Conservation (phyloP, 2,329 filamentous ascomycete genomes). For the Fusarium keratoplasticum region DNA sequence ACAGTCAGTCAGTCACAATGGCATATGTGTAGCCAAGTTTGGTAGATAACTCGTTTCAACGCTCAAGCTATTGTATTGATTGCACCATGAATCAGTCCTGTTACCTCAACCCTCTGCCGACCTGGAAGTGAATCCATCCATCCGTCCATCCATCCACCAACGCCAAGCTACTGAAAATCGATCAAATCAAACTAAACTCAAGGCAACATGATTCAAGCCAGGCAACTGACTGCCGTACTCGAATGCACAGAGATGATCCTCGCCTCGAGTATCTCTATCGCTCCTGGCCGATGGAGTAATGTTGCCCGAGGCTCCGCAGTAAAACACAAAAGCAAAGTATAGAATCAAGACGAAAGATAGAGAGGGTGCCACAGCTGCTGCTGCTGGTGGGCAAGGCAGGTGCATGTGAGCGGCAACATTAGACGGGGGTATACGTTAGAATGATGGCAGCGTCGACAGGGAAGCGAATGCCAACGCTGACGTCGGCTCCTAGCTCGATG, state of each 20-base stretch:
- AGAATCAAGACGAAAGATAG: conserved; percentile 23
- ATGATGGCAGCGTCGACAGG: conserved; percentile 5
- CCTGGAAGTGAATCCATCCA: conserved; percentile 36
- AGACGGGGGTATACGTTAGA: conserved; percentile 42
- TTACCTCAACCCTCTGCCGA: conserved; percentile 18
- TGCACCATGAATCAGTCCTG: conserved; percentile 25
- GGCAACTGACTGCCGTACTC: conserved; percentile 17
- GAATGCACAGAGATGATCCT: conserved; percentile 23
- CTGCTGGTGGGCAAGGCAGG: conserved; percentile 14
- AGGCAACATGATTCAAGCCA: conserved; percentile 17
- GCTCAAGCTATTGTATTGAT: conserved; percentile 35
- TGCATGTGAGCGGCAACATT: conserved; percentile 16
- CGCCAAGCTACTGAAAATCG: conserved; percentile 44
- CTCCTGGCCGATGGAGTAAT: conserved; percentile 14
- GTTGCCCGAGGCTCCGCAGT: conserved; percentile 12
- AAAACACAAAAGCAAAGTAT: conserved; percentile 7
- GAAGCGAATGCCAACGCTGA: conserved; percentile 29
- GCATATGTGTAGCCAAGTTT: neutral
- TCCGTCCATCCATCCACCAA: conserved; percentile 37
- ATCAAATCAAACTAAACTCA: conserved; percentile 27
- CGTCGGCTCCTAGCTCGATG: conserved; percentile 45
- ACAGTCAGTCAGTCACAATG: neutral
- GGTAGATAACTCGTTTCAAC: conserved; percentile 29
- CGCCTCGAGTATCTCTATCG: conserved; percentile 4
- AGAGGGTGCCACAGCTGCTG: conserved; percentile 20